Percentiles rank a stretch among this genome's conserved stretches.
These are phyloP conservation scores for Alectoria sarmentosa DNA, from an alignment of 495 filamentous ascomycete genomes.

Conservation along the genomic window DNA sequence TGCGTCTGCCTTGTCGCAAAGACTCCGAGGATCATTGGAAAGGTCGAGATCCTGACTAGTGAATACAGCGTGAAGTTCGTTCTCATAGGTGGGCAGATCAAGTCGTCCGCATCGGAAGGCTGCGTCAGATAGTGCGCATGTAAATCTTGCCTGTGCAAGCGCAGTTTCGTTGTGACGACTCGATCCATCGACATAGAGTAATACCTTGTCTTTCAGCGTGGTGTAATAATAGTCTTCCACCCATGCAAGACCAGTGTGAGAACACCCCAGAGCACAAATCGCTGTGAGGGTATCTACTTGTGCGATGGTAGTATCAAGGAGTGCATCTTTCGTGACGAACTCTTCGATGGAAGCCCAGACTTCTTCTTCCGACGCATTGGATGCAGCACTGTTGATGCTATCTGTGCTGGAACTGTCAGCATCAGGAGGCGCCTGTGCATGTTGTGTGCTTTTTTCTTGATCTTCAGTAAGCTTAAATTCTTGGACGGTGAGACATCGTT, in stretches of 20 bases:
- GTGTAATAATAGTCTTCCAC: constrained; percentile 48
- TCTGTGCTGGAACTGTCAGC: constrained; percentile 19
- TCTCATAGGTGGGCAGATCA: constrained; percentile 44
- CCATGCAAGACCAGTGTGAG: constrained; percentile 41
- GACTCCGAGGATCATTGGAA: constrained; percentile 39
- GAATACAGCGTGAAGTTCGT: constrained; percentile 41
- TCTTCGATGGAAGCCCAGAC: constrained; percentile 56
- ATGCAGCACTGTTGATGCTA: constrained; percentile 9
- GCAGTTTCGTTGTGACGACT: constrained; percentile 43
- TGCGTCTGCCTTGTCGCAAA: constrained; percentile 53
- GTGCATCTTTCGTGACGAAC: constrained; percentile 52
- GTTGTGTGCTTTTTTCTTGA: constrained; percentile 36
- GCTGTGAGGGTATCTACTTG: constrained; percentile 52
- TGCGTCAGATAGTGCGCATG: constrained; percentile 46
- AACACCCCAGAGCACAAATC: constrained; percentile 47
- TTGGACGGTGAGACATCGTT: constrained; percentile 53
- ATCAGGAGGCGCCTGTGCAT: constrained; percentile 13
- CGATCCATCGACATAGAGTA: constrained; percentile 39
- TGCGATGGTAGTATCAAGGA: constrained; percentile 58
- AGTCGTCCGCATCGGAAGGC: constrained; percentile 44
- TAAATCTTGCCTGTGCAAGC: constrained; percentile 48
- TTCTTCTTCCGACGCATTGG: constrained; percentile 39
- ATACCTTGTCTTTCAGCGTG: constrained; percentile 41
- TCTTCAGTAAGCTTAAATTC: constrained; percentile 49
- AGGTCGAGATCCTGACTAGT: constrained; percentile 33